Evolutionary conservation across 1,284 basidiomycete species (phyloP).

Genomic region (Coriolopsis trogii): DNA sequence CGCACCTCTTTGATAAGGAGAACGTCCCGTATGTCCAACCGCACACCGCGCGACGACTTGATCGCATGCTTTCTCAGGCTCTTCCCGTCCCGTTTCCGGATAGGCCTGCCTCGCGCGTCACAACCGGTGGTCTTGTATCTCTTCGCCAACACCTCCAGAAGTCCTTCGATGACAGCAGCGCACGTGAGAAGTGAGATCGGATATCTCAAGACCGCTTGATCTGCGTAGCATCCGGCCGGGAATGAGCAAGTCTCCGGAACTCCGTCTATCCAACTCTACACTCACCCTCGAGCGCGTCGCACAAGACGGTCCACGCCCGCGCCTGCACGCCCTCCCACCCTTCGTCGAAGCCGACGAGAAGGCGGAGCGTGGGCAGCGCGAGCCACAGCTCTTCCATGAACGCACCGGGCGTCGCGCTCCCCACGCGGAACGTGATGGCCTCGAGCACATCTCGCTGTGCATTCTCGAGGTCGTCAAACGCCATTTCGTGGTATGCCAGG

Average conservation of each 20-base stretch:
- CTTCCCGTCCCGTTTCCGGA: conserved; percentile 21
- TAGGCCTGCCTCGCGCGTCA: conserved; percentile 26
- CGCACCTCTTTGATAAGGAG: conserved; percentile 14
- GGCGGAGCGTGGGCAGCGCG: conserved; percentile 51
- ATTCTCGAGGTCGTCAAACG: conserved; percentile 53
- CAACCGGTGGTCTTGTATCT: conserved; percentile 34
- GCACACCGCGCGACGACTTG: conserved; percentile 40
- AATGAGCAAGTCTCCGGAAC: too few relatives aligned
- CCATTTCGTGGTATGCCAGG: conserved; percentile 48
- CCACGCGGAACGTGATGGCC: conserved; percentile 50
- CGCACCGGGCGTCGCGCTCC: conserved; percentile 55
- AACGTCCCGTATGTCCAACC: conserved; percentile 42
- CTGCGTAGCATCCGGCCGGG: conserved; percentile 45
- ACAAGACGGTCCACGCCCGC: conserved; percentile 53
- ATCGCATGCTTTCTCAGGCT: too few relatives aligned
- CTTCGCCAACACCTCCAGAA: conserved; percentile 41
- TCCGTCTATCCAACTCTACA: too few relatives aligned
- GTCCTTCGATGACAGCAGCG: conserved; percentile 47
- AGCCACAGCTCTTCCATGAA: conserved; percentile 60
- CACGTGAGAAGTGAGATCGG: conserved; percentile 54
- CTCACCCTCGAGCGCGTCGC: conserved; percentile 49
- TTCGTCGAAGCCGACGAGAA: conserved; percentile 38
- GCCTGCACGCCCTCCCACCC: conserved; percentile 49
- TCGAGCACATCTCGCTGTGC: conserved; percentile 60
- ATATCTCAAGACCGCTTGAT: conserved; percentile 53